phyloP scores from a whole-genome alignment of 1,139 yeast species.

The Sugiyamaella paludigena region DNA sequence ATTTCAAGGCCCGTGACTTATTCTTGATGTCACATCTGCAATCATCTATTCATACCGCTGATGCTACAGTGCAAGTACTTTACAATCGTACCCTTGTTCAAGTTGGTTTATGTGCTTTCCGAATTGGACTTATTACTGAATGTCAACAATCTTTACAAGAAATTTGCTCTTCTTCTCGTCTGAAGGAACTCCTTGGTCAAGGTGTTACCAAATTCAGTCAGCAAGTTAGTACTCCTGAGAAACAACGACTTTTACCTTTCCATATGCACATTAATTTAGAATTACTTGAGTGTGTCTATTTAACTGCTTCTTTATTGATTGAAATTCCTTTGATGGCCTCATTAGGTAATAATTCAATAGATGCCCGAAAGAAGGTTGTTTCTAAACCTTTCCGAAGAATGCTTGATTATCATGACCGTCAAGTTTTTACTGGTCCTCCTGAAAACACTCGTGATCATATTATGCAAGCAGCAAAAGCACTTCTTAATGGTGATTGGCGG shows the following conservation, averaged over 20 bases:
- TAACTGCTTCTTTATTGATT: conserved; percentile 83
- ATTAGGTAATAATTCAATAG: conserved; percentile 43
- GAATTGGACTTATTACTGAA: conserved; percentile 81
- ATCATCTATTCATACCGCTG: conserved; percentile 77
- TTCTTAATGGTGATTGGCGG: conserved; percentile 89
- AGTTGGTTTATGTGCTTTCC: conserved; percentile 93
- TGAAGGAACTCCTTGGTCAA: conserved; percentile 93
- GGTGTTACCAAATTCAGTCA: conserved; percentile 67
- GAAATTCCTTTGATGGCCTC: conserved; percentile 89
- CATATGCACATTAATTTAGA: conserved; percentile 98
- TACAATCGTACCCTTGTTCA: conserved; percentile 96
- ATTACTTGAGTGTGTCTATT: conserved; percentile 88
- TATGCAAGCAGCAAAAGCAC: conserved; percentile 87
- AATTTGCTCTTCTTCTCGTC: conserved; percentile 79
- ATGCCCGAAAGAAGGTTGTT: conserved; percentile 63
- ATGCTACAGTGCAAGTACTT: conserved; percentile 80
- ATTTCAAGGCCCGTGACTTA: conserved; percentile 82
- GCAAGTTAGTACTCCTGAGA: conserved; percentile 57
- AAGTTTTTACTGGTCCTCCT: conserved; percentile 96
- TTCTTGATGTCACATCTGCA: conserved; percentile 82
- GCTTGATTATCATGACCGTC: conserved; percentile 91
- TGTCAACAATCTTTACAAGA: conserved; percentile 87
- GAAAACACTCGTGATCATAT: conserved; percentile 94
- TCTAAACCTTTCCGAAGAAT: conserved; percentile 87
- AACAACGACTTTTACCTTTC: conserved; percentile 89